Evolutionary conservation across 148 eudicot species (phyloP).

Genomic region (Rhododendron simsii): DNA sequence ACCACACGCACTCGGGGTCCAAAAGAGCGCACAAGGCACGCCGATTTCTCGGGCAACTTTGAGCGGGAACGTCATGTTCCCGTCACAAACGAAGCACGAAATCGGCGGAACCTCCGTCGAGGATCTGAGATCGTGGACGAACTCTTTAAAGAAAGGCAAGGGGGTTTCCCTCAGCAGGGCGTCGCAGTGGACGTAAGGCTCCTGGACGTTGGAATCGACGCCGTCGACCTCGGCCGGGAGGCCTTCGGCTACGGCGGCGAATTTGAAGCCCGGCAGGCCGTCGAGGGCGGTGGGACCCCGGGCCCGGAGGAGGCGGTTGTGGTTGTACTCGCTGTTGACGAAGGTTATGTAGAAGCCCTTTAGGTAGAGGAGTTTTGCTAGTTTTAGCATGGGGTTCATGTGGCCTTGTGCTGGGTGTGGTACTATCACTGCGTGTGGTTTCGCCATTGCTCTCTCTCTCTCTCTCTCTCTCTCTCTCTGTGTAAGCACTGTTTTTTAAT

Average conservation of each 20-base stretch:
- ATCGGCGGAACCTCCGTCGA: slow-evolving; percentile 16
- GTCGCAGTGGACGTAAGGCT: background rate
- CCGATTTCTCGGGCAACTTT: slow-evolving; percentile 36
- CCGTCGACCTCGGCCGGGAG: background rate
- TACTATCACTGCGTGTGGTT: background rate
- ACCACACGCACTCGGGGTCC: slow-evolving; percentile 36
- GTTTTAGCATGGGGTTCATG: background rate
- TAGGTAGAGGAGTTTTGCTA: background rate
- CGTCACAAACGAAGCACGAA: slow-evolving; percentile 33
- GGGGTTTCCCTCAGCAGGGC: slow-evolving; percentile 7
- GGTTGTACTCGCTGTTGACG: background rate
- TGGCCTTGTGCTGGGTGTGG: background rate
- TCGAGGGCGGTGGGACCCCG: background rate
- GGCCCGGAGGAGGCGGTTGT: background rate
- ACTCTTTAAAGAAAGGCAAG: slow-evolving; percentile 25
- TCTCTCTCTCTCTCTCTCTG: background rate
- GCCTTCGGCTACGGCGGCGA: background rate
- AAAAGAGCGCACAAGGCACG: slow-evolving; percentile 15
- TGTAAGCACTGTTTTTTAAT: background rate
- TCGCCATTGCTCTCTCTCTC: background rate
- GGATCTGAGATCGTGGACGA: slow-evolving; percentile 20
- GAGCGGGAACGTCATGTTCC: slow-evolving; percentile 25
- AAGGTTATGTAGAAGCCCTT: background rate
- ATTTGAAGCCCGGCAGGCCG: background rate
- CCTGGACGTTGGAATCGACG: background rate